Evolutionary conservation across 2,329 filamentous ascomycete genomes (phyloP), one percentile per base, ranked within the genome.

Genomic region (Mollisiaceae sp.): DNA sequence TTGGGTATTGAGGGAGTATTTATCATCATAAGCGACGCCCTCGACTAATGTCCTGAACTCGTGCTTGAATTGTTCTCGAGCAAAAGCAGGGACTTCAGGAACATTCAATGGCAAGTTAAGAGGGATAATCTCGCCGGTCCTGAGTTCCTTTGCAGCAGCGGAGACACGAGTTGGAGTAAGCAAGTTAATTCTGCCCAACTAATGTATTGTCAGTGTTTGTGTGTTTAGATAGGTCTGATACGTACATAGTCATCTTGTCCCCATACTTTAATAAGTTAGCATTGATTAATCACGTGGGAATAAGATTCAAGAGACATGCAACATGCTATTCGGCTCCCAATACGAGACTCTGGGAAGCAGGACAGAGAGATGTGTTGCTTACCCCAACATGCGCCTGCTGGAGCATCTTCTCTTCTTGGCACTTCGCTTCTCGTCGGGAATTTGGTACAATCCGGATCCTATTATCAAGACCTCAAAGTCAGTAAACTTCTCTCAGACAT

Each of bases 1-100:
- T 74, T 87, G 86, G 0, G 85, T 83, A 74, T 88, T 88, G 70
- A 87, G 83, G 0, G 79, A 80, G 80, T 85, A 85, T 36, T 82
- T 77, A 74, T 89, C 86, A 72, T 89, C 87, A 72, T 89, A 88
- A 32, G 87, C 73, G n/a, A 68, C 1, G 2, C 69, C 69, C 0
- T 69, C 63, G 2, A 58, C 55, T 41, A 76, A 67, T 57, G 64
- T n/a, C 62, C 74, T 73, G 57, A 77, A 75, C 20, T 72, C 69
- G 41, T 79, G 78, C 22, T 73, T 32, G 69, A 77, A 76, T 27
- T 57, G 65, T 55, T 76, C 74, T n/a, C 78, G 76, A 24, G 64
- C 67, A 60, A 75, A 82, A 20, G 66, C 73, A 50, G 77, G 80
- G 52, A 75, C 74, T 55, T 78, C 73, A 54, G 82, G 73, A 6